phyloP scores from a whole-genome alignment of 1,284 basidiomycete genomes.

The Cryptococcus wingfieldii region DNA sequence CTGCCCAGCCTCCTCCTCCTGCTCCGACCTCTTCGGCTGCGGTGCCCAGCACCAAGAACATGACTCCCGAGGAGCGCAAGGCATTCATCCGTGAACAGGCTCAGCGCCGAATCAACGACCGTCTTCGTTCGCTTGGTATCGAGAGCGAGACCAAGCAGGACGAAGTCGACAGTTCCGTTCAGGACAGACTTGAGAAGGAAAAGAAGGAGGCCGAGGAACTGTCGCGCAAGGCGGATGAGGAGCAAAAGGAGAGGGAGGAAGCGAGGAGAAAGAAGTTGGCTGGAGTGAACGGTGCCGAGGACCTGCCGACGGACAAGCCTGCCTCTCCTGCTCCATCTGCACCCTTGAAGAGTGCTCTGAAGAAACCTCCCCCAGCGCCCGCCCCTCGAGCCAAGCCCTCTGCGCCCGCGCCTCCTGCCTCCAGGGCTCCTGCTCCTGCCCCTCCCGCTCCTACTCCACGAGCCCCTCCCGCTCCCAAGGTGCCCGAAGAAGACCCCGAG shows the following conservation, averaged over 20 bases:
- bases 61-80: slow-evolving; percentile 79
- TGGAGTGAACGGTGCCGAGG: slow-evolving; percentile 29
- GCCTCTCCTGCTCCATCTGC: slow-evolving; percentile 24
- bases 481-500: slow-evolving; percentile 56
- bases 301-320: slow-evolving; percentile 25
- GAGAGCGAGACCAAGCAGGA: slow-evolving; percentile 54
- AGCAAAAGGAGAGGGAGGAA: slow-evolving; percentile 70
- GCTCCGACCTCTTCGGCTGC: slow-evolving; percentile 56
- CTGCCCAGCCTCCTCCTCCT: slow-evolving; percentile 49
- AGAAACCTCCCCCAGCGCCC: slow-evolving; percentile 38
- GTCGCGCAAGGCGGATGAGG: slow-evolving; percentile 65
- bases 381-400: slow-evolving; percentile 7
- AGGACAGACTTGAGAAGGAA: slow-evolving; percentile 75
- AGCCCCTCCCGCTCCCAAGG: slow-evolving; percentile 45
- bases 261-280: slow-evolving; percentile 61
- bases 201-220: slow-evolving; percentile 81
- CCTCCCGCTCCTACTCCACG: slow-evolving; percentile 43
- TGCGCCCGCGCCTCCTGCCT: slow-evolving; percentile 21
- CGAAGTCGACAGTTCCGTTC: slow-evolving; percentile 67
- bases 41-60: slow-evolving; percentile 60
- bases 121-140: slow-evolving; percentile 80
- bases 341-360: slow-evolving; percentile 31
- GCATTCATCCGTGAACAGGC: slow-evolving; percentile 80
- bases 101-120: slow-evolving; percentile 75
- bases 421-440: slow-evolving; percentile 33